These are phyloP conservation scores for Candida boidinii DNA, from an alignment of 805 yeast genomes.

Conservation along the genomic window DNA sequence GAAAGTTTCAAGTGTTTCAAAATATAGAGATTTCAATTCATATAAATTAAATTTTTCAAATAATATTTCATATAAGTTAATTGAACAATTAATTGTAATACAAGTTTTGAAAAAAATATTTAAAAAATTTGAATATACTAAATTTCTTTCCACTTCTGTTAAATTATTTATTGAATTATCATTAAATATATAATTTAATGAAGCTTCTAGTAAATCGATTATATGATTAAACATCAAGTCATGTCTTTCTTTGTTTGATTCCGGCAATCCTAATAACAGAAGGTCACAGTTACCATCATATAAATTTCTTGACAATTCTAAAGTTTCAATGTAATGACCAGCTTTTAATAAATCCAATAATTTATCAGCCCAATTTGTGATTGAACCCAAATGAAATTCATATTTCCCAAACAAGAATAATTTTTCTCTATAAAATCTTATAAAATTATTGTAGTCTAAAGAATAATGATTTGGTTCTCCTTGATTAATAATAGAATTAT, in stretches of 20 bases:
- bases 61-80: conserved; percentile 32
- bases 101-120: conserved; percentile 32
- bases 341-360: conserved; percentile 38
- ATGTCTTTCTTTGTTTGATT: conserved; percentile 33
- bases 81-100: conserved; percentile 26
- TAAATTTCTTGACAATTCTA: conserved; percentile 44
- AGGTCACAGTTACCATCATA: conserved; percentile 43
- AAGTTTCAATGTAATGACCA: conserved; percentile 45
- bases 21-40: conserved; percentile 31
- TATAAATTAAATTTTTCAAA: conserved; percentile 33
- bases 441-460: conserved; percentile 19
- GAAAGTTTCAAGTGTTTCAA: conserved; percentile 42
- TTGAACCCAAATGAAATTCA: conserved; percentile 47
- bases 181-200: conserved; percentile 34
- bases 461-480: conserved; percentile 5
- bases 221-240: conserved; percentile 42
- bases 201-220: conserved; percentile 47
- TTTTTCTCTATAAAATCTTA: conserved; percentile 33
- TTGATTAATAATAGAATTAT: not conserved
- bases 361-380: conserved; percentile 64
- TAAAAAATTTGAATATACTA: conserved; percentile 23
- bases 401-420: conserved; percentile 45
- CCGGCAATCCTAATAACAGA: conserved; percentile 50
- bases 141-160: conserved; percentile 4
- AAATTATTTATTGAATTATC: conserved; percentile 9